Evolutionary conservation across 805 yeast species (phyloP), one percentile per base, ranked within the genome.

Genomic region (Candida nemodendra): DNA sequence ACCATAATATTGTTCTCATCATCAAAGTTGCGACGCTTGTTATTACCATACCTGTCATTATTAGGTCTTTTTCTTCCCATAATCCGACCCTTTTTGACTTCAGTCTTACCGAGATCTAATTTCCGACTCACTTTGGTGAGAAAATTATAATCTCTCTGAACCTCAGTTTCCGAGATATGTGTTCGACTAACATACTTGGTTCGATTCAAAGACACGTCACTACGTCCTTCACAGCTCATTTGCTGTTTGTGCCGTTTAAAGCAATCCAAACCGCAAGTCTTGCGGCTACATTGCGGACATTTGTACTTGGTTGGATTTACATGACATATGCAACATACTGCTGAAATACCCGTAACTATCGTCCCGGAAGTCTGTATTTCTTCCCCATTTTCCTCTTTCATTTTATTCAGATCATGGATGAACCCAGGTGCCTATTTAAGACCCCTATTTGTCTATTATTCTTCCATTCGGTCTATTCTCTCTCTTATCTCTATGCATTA

Each of bases 81-180:
- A 16, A 71, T 69, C 47, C 68, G 74, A 50, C 62, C 70, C 31
- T 74, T 74, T 40, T 65, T 71, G 5, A 64, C 51, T 53, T 81
- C 91, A 0, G 59, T 59, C 49, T 77, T 79, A 6, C 79, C 75
- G 12, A 85, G 57, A n/a, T 71, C 69, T 11, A 88, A 66, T 2
- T 70, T 59, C 30, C 97, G 64, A 33, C 79, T 80, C 38, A 86
- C 50, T 15, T 64, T 66, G 40, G 76, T 66, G 22, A 90, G 61
- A 53, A 85, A 86, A 54, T 86, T 83, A 59, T 88, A 90, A 57
- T 90, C 97, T 44, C 97, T 63, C 54, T 89, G 88, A 5, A 89
- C 75, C 31, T 79, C 76, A 4, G 59, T 48, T 7, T 62, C 61
- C 18, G 64, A 62, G 6, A 88, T 59, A 2, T 70, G 70, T 4